Conservation (phyloP, 2,329 filamentous ascomycete species). For the Lasiodiplodia citricola region DNA sequence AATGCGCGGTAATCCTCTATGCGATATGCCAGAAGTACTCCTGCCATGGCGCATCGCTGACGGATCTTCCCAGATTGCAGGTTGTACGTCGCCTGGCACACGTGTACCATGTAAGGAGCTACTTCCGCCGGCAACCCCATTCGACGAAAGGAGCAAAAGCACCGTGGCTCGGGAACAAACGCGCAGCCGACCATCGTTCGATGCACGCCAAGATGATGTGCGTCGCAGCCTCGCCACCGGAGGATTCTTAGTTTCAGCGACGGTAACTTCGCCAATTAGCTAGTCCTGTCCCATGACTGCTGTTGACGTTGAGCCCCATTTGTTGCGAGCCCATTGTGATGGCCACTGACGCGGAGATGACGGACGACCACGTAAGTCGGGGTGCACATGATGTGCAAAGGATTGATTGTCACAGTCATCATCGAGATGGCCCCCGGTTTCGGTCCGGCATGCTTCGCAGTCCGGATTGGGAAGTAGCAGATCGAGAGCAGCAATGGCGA, state of each 20-base stretch:
- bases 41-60: background rate
- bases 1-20: background rate
- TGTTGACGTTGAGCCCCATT: background rate
- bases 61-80: background rate
- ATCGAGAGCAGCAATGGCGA: background rate
- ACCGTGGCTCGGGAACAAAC: background rate
- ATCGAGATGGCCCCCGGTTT: background rate
- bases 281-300: background rate
- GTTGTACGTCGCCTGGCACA: background rate
- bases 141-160: background rate
- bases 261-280: background rate
- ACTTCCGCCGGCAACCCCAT: background rate
- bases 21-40: background rate
- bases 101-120: background rate
- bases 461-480: background rate
- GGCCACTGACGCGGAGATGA: background rate
- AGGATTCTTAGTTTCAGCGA: background rate
- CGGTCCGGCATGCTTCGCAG: background rate
- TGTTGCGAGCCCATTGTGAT: background rate
- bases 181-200: background rate
- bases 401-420: background rate
- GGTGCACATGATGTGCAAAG: background rate
- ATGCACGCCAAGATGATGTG: conserved; percentile 1
- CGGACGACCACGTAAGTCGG: background rate
- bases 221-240: background rate